Evolutionary conservation across 768 basidiomycete species (phyloP).

Genomic region (Calocera cornea): DNA sequence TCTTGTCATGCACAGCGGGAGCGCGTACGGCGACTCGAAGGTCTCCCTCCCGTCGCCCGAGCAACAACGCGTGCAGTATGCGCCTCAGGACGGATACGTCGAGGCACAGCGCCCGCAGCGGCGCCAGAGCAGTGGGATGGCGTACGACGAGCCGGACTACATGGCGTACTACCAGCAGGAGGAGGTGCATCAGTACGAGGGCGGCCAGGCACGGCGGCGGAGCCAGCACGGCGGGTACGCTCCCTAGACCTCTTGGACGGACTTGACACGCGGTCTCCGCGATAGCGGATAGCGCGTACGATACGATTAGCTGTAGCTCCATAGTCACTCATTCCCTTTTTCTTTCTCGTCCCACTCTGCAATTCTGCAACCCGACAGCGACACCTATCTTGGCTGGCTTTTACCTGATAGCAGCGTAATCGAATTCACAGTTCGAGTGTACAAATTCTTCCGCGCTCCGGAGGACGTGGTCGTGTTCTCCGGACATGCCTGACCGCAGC

Average conservation of each 20-base stretch:
- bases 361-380: not conserved
- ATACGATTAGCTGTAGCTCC: not conserved
- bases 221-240: not conserved
- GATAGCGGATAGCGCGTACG: not conserved
- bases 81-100: not conserved
- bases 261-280: not conserved
- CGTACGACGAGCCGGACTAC: not conserved
- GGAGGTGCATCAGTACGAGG: not conserved
- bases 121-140: not conserved
- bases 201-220: not conserved
- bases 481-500: too few relatives aligned
- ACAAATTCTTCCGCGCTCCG: not conserved
- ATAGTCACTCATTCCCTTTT: not conserved
- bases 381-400: not conserved
- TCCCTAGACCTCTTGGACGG: not conserved
- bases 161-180: not conserved
- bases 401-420: not conserved
- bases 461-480: not conserved
- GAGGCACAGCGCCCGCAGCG: not conserved
- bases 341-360: not conserved
- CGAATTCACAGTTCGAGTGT: not conserved
- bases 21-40: not conserved
- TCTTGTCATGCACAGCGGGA: slow-evolving; percentile 22
- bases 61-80: not conserved
- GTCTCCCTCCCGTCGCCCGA: not conserved